phyloP scores from a whole-genome alignment of 2,329 filamentous ascomycete species.

The Venturia aucupariae region DNA sequence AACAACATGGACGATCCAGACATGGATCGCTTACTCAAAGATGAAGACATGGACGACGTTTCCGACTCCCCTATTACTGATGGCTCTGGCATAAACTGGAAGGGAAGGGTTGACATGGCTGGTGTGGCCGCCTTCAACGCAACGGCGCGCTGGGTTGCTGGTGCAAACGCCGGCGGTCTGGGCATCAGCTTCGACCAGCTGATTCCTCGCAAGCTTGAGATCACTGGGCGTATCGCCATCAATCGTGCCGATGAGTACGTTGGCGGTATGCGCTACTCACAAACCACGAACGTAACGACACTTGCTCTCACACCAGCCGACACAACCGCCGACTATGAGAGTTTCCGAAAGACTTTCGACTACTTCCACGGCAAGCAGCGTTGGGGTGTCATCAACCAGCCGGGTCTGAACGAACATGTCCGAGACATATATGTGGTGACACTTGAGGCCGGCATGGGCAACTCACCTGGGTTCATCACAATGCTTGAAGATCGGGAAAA shows the following conservation, averaged over 20 bases:
- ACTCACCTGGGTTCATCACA: constrained; percentile 75
- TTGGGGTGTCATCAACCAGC: constrained; percentile 72
- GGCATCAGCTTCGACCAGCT: constrained; percentile 52
- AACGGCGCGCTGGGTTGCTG: constrained; percentile 73
- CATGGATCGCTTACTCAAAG: constrained; percentile 79
- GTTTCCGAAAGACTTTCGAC: constrained; percentile 69
- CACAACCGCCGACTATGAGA: constrained; percentile 46
- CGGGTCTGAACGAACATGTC: constrained; percentile 57
- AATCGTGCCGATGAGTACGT: constrained; percentile 84
- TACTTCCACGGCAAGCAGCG: constrained; percentile 77
- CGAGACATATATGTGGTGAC: constrained; percentile 89
- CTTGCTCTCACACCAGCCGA: constrained; percentile 59
- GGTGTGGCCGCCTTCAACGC: constrained; percentile 66
- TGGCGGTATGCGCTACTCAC: constrained; percentile 73
- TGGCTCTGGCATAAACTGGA: constrained; percentile 51
- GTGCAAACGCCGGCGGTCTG: constrained; percentile 56
- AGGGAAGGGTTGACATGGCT: constrained; percentile 50
- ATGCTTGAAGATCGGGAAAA: constrained; percentile 67
- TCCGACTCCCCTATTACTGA: constrained; percentile 73
- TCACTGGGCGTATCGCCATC: constrained; percentile 73
- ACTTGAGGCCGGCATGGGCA: constrained; percentile 55
- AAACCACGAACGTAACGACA: constrained; percentile 74
- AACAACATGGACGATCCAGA: constrained; percentile 52
- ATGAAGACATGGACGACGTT: constrained; percentile 62
- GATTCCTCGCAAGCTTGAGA: constrained; percentile 59